These are phyloP conservation scores for Cryptococcus sp. DNA, from an alignment of 1,284 basidiomycete species.

Conservation along the genomic window DNA sequence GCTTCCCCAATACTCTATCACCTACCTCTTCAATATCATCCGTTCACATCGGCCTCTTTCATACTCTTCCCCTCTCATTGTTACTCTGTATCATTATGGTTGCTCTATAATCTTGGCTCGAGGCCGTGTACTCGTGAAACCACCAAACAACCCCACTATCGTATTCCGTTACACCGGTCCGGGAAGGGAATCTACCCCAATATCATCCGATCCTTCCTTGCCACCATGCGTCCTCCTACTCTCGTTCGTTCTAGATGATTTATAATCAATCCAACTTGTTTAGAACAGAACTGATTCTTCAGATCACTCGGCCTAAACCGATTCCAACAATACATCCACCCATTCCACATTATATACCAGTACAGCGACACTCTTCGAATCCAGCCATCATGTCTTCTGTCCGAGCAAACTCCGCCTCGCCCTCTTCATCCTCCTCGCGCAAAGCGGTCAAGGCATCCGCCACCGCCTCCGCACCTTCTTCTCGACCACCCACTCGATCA, in stretches of 20 bases:
- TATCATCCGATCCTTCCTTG: neutral
- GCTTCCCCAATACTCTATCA: too few species aligned
- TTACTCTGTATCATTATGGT: too few species aligned
- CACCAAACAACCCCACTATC: too few species aligned
- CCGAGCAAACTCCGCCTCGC: slow-evolving; percentile 36
- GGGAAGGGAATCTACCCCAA: too few species aligned
- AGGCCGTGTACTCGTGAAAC: too few species aligned
- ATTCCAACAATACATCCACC: neutral
- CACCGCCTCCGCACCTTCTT: slow-evolving; percentile 36
- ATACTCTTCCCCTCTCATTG: too few species aligned
- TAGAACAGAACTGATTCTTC: neutral
- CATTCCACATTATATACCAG: neutral
- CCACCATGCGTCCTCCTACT: neutral
- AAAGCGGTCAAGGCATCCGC: slow-evolving; percentile 42
- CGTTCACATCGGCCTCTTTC: too few species aligned
- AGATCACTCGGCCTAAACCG: neutral
- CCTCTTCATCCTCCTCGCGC: slow-evolving; percentile 31
- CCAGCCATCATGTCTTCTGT: slow-evolving; percentile 21
- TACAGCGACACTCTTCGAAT: neutral
- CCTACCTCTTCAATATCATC: too few species aligned
- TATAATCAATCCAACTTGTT: neutral
- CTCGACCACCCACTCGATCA: slow-evolving; percentile 23
- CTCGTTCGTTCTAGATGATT: neutral
- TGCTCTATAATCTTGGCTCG: too few species aligned
- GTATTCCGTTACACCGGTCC: too few species aligned